Base-by-base conservation (phyloP, 306 rosid genomes). In the Trifolium subterraneum region DNA sequence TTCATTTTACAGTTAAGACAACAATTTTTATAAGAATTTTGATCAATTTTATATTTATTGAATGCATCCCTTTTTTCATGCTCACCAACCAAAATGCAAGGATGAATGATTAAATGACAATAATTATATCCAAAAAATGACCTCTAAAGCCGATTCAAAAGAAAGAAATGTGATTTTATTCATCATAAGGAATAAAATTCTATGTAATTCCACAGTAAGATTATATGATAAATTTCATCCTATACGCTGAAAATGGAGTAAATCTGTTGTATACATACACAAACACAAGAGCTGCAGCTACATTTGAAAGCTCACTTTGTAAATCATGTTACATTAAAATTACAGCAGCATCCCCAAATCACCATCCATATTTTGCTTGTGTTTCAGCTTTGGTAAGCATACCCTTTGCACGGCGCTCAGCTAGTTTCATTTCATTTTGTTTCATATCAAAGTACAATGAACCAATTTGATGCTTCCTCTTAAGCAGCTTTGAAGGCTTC, bases 321-420 rank as follows among this genome's bases (percentile, higher is more conserved):
- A 48, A 19, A 51, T 63, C 47, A 41, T 36, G 50, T 58, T 56
- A 38, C 60, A 64, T 47, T 16, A 27, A 29, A 66, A 56, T 60
- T 59, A 41, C 70, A 79, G 61, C 27, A 67, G 16, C 29, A 15
- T 56, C n/a, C 56, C 56, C 55, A 58, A 62, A 78, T 94, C 92
- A 95, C 98, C 99, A 95, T 50, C 99, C 99, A 80, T 92, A 95
- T 80, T 92, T 92, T 54, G 98, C 98, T 48, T 92, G 98, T 14
- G 99, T 95, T 84, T 92, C 99, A 38, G 97, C 90, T 87, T 95
- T 95, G 18, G 99, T 94, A 61, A 92, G 96, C 81, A 88, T 82
- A 70, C 99, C 99, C 78, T 61, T 90, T 15, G 98, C 36, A 36
- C 99, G 96, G 78, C 98, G 79, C 84, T 95, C 99, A 0, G 91